These are phyloP conservation scores for Colletotrichum camelliae DNA, from an alignment of 2,329 filamentous ascomycete genomes.

Conservation along the genomic window DNA sequence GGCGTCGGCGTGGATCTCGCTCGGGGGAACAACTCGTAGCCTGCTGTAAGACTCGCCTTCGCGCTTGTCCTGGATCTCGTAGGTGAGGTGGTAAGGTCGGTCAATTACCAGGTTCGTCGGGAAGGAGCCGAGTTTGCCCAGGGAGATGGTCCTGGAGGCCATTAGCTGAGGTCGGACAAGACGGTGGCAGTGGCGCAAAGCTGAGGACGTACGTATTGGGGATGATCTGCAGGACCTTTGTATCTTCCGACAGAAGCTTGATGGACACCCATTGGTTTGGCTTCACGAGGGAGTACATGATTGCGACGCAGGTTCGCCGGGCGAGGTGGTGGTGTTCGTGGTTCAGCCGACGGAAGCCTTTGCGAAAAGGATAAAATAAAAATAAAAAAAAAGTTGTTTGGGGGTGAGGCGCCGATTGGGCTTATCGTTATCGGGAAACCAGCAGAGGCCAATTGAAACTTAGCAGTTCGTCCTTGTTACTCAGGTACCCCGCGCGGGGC, in stretches of 20 bases:
- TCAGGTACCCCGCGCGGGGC: constrained; percentile 21
- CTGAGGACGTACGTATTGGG: constrained; percentile 60
- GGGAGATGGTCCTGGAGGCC: constrained; percentile 72
- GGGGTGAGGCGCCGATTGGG: not conserved
- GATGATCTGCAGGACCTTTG: constrained; percentile 61
- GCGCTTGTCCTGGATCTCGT: constrained; percentile 79
- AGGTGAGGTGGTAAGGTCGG: constrained; percentile 91
- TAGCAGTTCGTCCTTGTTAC: not conserved
- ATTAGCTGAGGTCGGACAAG: not conserved
- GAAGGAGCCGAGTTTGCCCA: constrained; percentile 94
- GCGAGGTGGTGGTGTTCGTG: not conserved
- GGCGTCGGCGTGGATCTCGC: constrained; percentile 84
- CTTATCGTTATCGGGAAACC: constrained; percentile 16
- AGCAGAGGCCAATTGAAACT: not conserved
- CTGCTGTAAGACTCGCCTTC: constrained; percentile 69
- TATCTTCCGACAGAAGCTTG: constrained; percentile 62
- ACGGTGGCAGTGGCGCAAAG: not conserved
- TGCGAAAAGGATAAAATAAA: not conserved
- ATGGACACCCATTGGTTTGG: constrained; percentile 67
- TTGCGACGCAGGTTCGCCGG: not conserved
- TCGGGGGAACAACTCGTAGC: constrained; percentile 78
- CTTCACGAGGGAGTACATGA: constrained; percentile 52
- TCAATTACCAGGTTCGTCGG: constrained; percentile 87
- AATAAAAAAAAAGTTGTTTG: constrained; percentile 2
- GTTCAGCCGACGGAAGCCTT: not conserved